Base-by-base conservation (phyloP, 257 asterid species). In the Datura wrightii region DNA sequence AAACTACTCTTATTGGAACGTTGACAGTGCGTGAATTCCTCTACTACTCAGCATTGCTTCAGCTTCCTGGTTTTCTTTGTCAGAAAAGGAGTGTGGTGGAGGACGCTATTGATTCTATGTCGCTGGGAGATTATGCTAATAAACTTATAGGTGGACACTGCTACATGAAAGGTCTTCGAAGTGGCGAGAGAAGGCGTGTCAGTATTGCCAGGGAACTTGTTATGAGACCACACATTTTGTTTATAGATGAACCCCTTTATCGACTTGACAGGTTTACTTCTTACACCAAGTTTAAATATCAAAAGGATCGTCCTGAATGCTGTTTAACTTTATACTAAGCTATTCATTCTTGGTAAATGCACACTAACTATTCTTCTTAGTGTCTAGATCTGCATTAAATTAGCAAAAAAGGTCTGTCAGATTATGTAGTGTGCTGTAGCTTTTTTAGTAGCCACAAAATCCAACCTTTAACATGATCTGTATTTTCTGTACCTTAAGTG, bases 1-100 rank as follows among this genome's bases (percentile, higher is more conserved):
- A 95, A 89, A 95, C 96, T 74, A 84, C 96, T 50, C 95, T 97
- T 84, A 93, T 97, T 66, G 99, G 95, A 87, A 95, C 99, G 53
- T 89, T 97, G 90, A 95, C 99, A 15, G 99, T 97, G 87, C 98
- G 98, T n/a, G 99, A 97, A 92, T 95, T 93, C 93, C 98, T 97
- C 85, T 92, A 95, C 91, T 95, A 97, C 92, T 94, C 99, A 58
- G 97, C 98, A 84, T 84, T 94, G 89, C 98, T 97, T 88, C 99
- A 97, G 93, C 97, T 95, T 90, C 98, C 96, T 7, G 97, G 98
- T 85, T 95, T 94, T 91, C 89, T 93, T 86, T 88, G 79, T 70
- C 92, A 88, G 87, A 95, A 91, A 88, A 93, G 87, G 88, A 92
- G 95, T 76, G 94, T 92, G 18, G 95, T 97, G 72, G 99, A 97